A percentile compares a stretch with the other conserved stretches of the same genome.
These are phyloP conservation scores for Aureobasidium leucospermi DNA, from an alignment of 2,329 filamentous ascomycete genomes.

Conservation along the genomic window DNA sequence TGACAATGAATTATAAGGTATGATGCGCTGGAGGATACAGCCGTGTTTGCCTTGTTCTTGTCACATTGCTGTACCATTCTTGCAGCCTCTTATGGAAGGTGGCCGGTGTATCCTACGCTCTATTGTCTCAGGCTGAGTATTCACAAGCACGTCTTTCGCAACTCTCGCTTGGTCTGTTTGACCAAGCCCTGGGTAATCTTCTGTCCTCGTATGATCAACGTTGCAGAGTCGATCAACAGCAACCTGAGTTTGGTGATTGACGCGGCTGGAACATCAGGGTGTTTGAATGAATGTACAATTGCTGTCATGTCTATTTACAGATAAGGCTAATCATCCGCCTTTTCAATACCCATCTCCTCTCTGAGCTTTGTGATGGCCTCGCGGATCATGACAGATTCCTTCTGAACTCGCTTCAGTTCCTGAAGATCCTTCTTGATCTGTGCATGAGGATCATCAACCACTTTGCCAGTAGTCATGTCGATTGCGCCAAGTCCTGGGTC, in stretches of 20 bases:
- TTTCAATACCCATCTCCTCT: slow-evolving; percentile 5
- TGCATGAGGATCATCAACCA: not conserved
- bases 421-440: slow-evolving; percentile 9
- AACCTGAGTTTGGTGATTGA: too few relatives aligned
- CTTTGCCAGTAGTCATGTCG: slow-evolving; percentile 7
- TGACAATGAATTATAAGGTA: not conserved
- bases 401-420: slow-evolving; percentile 3
- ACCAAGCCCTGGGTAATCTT: not conserved
- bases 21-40: not conserved
- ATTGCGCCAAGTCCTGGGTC: slow-evolving; percentile 1
- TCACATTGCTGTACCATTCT: not conserved
- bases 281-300: not conserved
- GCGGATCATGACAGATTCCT: not conserved
- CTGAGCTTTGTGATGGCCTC: slow-evolving; percentile 4
- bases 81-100: not conserved
- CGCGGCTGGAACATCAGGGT: too few relatives aligned
- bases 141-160: not conserved
- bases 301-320: not conserved
- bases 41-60: not conserved
- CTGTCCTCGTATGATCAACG: too few relatives aligned
- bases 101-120: not conserved
- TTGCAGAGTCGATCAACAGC: too few relatives aligned
- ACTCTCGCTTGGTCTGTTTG: not conserved
- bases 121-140: not conserved
- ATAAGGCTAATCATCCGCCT: not conserved